phyloP scores from a whole-genome alignment of 306 rosid genomes.

The Herpetospermum pedunculosum region DNA sequence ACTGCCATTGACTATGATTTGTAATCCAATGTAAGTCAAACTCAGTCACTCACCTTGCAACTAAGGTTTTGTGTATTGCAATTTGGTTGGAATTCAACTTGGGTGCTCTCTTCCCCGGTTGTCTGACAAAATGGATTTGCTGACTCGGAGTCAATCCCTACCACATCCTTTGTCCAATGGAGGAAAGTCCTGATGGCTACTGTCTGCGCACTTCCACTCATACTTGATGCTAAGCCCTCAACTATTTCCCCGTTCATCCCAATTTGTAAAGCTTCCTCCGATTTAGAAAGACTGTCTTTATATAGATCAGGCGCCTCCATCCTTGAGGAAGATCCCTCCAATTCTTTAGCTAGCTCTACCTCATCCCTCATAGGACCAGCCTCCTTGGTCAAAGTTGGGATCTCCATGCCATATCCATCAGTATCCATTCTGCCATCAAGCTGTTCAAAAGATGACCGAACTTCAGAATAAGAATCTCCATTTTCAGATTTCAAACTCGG shows the following conservation, averaged over 20 bases:
- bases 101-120: conserved; percentile 31
- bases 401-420: neutral
- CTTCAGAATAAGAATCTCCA: conserved; percentile 25
- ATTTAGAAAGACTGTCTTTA: neutral
- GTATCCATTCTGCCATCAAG: neutral
- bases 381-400: conserved; percentile 11
- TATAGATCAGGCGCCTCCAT: neutral
- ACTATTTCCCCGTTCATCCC: conserved; percentile 17
- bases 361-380: conserved; percentile 23
- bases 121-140: conserved; percentile 36
- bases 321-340: conserved; percentile 23
- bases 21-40: conserved; percentile 65
- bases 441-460: conserved; percentile 25
- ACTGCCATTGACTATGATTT: conserved; percentile 52
- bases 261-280: neutral
- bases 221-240: conserved; percentile 28
- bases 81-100: conserved; percentile 29
- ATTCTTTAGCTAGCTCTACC: conserved; percentile 42
- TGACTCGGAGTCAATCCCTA: conserved; percentile 30
- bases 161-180: conserved; percentile 31
- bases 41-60: conserved; percentile 71
- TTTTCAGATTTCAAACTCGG: conserved; percentile 23
- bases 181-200: conserved; percentile 20
- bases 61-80: conserved; percentile 49
- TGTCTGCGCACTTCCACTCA: conserved; percentile 24